Evolutionary conservation across 495 filamentous ascomycete species (phyloP).

Genomic region (Tuber microsphaerosporum): DNA sequence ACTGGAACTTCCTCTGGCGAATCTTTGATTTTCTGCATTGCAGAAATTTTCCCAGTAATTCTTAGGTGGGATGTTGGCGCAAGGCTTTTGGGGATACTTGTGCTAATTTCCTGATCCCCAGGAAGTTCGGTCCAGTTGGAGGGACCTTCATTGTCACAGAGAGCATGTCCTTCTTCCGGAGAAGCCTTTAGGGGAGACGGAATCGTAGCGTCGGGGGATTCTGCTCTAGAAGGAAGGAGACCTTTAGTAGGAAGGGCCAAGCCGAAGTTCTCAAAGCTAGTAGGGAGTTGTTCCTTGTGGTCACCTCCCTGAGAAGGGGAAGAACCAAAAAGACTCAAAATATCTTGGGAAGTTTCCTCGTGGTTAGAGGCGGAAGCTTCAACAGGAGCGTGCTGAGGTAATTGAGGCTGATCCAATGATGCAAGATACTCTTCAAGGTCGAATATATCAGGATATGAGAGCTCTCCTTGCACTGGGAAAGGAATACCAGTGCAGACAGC

Average conservation of each 20-base stretch:
- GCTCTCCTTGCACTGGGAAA: not conserved
- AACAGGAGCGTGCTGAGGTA: not conserved
- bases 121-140: not conserved
- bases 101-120: not conserved
- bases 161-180: not conserved
- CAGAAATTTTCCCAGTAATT: not conserved
- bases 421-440: not conserved
- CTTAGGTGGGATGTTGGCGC: not conserved
- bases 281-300: not conserved
- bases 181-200: not conserved
- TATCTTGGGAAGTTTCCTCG: not conserved
- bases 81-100: not conserved
- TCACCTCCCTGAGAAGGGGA: not conserved
- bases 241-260: not conserved
- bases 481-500: not conserved
- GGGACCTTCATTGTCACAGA: not conserved
- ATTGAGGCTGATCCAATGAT: not conserved
- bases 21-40: conserved; percentile 1
- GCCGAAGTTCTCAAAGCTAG: not conserved
- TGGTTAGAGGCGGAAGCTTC: not conserved
- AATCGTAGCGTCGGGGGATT: not conserved
- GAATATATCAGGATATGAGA: not conserved
- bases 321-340: not conserved
- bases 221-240: not conserved
- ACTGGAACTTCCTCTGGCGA: not conserved